These are phyloP conservation scores for Casuarina glauca DNA, from an alignment of 306 rosid genomes.

Conservation along the genomic window DNA sequence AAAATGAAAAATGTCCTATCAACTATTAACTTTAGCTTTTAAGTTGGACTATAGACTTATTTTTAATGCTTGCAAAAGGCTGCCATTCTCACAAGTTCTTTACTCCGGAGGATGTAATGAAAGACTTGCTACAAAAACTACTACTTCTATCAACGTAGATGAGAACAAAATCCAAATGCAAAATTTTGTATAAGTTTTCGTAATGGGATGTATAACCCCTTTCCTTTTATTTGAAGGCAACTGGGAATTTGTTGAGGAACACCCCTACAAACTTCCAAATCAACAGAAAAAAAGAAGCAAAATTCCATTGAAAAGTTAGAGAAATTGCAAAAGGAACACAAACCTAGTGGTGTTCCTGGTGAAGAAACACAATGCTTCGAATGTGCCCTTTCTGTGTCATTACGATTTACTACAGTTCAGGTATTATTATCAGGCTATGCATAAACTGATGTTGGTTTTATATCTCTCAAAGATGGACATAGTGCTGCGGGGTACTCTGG, in stretches of 20 bases:
- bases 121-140: no score
- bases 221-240: background rate
- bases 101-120: no score
- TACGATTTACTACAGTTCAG: no score
- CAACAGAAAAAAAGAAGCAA: background rate
- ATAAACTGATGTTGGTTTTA: background rate
- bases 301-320: background rate
- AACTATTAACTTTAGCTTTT: no score
- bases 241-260: background rate
- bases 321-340: background rate
- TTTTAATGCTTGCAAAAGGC: no score
- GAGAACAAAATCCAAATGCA: background rate
- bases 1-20: no score
- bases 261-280: background rate
- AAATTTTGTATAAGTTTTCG: background rate
- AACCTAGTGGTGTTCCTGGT: background rate
- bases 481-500: slow-evolving; percentile 63
- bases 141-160: no score
- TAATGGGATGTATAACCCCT: no score
- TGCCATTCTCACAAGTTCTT: no score
- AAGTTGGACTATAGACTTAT: no score
- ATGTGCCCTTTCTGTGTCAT: no score
- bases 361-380: background rate
- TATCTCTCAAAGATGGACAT: slow-evolving; percentile 54
- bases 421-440: background rate